phyloP scores from a whole-genome alignment of 495 filamentous ascomycete species.

The Hyaloscypha hepaticicola region DNA sequence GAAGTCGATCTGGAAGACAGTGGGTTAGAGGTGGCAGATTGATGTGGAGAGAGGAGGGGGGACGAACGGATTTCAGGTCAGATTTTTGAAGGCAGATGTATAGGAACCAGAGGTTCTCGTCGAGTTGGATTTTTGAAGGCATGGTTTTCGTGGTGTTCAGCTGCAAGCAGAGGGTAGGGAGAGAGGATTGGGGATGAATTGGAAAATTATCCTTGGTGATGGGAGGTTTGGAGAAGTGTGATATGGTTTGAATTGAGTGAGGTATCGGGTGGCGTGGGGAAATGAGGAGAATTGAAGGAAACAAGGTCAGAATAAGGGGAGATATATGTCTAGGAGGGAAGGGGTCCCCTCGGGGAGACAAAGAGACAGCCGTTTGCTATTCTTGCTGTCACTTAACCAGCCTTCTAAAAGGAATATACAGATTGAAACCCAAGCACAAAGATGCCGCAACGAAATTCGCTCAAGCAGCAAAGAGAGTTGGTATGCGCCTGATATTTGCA shows the following conservation, averaged over 20 bases:
- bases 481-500: neutral
- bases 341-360: neutral
- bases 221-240: conserved; percentile 13
- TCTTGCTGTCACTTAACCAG: neutral
- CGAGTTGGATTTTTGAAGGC: conserved; percentile 35
- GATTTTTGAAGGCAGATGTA: conserved; percentile 40
- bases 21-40: neutral
- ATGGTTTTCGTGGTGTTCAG: conserved; percentile 13
- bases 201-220: neutral
- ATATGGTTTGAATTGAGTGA: conserved; percentile 1
- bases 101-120: conserved; percentile 40
- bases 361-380: neutral
- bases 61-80: conserved; percentile 36
- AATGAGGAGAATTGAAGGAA: conserved; percentile 7
- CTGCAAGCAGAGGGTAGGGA: too few relatives aligned
- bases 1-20: conserved; percentile 38
- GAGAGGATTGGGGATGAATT: neutral
- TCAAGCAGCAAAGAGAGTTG: neutral
- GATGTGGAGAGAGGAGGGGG: neutral
- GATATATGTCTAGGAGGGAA: neutral
- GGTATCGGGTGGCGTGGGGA: neutral
- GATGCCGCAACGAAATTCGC: neutral
- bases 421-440: neutral
- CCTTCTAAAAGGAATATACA: neutral
- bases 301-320: conserved; percentile 1